phyloP scores from a whole-genome alignment of 2,329 filamentous ascomycete species.

The Dothistroma pini region DNA sequence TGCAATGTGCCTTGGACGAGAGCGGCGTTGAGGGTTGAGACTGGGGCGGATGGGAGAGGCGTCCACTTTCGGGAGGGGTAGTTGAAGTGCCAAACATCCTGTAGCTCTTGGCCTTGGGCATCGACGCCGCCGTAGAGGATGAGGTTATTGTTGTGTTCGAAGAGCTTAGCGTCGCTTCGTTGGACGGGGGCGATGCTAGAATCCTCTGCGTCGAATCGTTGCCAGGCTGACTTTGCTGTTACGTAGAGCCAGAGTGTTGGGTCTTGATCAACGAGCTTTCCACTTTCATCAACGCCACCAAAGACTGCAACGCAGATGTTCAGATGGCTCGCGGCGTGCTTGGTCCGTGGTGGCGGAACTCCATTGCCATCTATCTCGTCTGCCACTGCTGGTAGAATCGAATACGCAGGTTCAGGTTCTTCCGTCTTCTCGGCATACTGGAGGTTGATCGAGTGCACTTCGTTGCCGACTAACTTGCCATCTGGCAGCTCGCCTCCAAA shows the following conservation, averaged over 20 bases:
- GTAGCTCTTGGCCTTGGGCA: conserved; percentile 22
- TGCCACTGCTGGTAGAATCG: conserved; percentile 41
- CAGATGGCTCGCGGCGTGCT: conserved; percentile 41
- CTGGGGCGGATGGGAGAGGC: conserved; percentile 29
- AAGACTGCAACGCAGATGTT: conserved; percentile 40
- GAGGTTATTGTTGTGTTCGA: conserved; percentile 30
- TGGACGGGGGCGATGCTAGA: conserved; percentile 28
- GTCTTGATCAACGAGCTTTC: conserved; percentile 35
- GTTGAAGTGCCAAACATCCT: conserved; percentile 33
- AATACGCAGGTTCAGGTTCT: conserved; percentile 39
- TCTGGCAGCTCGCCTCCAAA: conserved; percentile 41
- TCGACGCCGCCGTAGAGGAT: conserved; percentile 30
- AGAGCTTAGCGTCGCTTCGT: conserved; percentile 27
- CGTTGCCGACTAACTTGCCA: conserved; percentile 40
- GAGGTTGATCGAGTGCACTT: conserved; percentile 41
- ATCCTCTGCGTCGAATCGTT: conserved; percentile 25
- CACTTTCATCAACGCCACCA: conserved; percentile 37
- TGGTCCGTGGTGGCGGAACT: conserved; percentile 36
- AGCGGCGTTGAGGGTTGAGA: conserved; percentile 34
- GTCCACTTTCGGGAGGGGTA: conserved; percentile 29
- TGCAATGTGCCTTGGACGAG: conserved; percentile 39
- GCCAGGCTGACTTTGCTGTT: conserved; percentile 31
- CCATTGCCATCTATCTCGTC: conserved; percentile 31
- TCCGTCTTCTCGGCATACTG: conserved; percentile 23
- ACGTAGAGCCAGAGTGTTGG: conserved; percentile 43